Base-by-base conservation (phyloP, 2,329 filamentous ascomycete genomes). In the Ascochyta lentis region DNA sequence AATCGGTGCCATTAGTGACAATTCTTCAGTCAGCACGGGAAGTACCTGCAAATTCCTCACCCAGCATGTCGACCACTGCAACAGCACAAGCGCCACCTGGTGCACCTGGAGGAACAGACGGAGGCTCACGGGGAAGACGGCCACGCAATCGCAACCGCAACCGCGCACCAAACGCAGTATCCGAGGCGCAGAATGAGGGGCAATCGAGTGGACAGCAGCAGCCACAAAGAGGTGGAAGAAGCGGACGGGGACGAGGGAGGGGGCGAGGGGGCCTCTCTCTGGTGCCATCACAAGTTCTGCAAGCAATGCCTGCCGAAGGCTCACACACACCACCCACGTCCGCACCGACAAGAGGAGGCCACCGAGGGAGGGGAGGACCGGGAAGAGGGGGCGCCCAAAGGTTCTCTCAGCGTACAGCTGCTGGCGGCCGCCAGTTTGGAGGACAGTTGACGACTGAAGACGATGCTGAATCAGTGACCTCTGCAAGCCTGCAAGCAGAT, bases 391-490 rank as follows among this genome's bases (percentile, higher is more conserved):
- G 64, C 19, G 52, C 47, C 27, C 53, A 58, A 9, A 56, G 63
- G 29, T 64, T 68, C 27, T 61, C 59, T 27, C 64, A 65, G 35
- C 68, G 69, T 6, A 56, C 60, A 22, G 66, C 66, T 33, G 65
- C 61, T 43, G 69, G 71, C 49, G 80, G 80, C 7, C 70, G 81
- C 54, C 74, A 77, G 39, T 83, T 83, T 63, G 80, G 81, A 16
- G 81, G 80, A 2, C 77, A 78, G 50, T 69, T 83, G 48, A 81
- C 80, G 1, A 66, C 61, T 9, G 70, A 73, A 1, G 68, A 71
- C 4, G 60, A 64, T 23, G 51, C 56, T 19, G 54, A 61, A 9
- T 58, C 65, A 29, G 43, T 43, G 42, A 33, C 54, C 16, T 35
- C 49, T 29, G 49, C 43, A 22, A 69, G 70, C 29, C 66, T 84